Evolutionary conservation across 345 rosid species (phyloP), one percentile per base, ranked within the genome.

Genomic region (Erucastrum elatum): DNA sequence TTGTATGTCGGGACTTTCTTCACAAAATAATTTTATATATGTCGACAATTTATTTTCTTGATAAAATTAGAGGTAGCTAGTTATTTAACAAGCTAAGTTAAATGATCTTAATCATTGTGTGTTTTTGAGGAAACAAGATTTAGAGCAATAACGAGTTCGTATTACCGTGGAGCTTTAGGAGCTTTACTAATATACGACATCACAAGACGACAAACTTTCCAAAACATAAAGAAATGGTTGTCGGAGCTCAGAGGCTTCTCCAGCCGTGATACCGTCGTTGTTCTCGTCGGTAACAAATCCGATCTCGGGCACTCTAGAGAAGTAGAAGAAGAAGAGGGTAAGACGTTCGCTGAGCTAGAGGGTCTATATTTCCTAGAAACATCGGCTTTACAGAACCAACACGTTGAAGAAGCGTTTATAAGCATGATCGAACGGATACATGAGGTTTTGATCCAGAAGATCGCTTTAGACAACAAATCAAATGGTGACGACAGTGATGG

Each of bases 131-230:
- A 41, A 65, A 73, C 85, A 72, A 94, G 98, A 84, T 94, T 91
- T 74, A 85, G 97, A 75, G 98, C 98, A 53, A 94, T 94, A 0
- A 94, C 97, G 10, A 91, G 96, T 76, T 94, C 98, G 1, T 94
- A 94, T 68, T 94, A 94, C 71, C 86, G 98, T 0, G 98, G 98
- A 76, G 98, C 98, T 1, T 76, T 94, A 2, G 96, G 98, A 0
- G 98, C 98, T 1, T 64, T 91, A 12, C 84, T 94, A 0, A 94
- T 90, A 1, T 94, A 94, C 66, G 98, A 91, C 85, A 90, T 94
- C 70, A 89, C 93, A 1, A 71, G 97, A 11, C 74, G 90, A 68
- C 66, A 80, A 61, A 94, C 96, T 0, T 94, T 90, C 6, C 75
- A 75, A 1, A 88, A 84, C 51, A 87, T 87, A 68, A 83, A 84